A percentile compares a stretch with the other conserved stretches of the same genome.
These are phyloP conservation scores for Blepharisma undulans DNA, from an alignment of 169 alveolate species.

Conservation along the genomic window DNA sequence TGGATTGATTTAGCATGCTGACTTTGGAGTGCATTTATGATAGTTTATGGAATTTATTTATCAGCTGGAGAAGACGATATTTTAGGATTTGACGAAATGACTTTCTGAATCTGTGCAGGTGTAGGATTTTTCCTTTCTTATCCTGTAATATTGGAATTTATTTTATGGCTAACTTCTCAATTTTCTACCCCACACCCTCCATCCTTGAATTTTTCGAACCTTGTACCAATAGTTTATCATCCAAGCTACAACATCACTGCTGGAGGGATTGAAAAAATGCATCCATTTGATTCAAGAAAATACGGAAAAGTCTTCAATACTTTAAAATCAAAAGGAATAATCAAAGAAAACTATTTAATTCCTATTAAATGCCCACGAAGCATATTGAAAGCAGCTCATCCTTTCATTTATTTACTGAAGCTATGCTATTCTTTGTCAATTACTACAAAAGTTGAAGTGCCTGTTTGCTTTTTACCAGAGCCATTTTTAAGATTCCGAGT, in stretches of 20 bases:
- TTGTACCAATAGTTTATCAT: conserved; percentile 60
- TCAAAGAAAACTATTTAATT: not conserved
- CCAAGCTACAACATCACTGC: conserved; percentile 70
- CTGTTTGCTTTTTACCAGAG: conserved; percentile 67
- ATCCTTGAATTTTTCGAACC: not conserved
- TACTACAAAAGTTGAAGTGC: conserved; percentile 65
- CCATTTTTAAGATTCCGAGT: conserved; percentile 59
- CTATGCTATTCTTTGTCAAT: conserved; percentile 48
- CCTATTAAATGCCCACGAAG: conserved; percentile 18
- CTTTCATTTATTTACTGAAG: conserved; percentile 42
- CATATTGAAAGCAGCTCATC: conserved; percentile 32
- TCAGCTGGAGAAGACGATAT: not conserved
- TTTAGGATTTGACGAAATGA: not conserved
- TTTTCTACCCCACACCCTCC: not conserved
- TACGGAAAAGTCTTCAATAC: conserved; percentile 57
- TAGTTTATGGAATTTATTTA: not conserved
- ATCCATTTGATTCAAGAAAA: conserved; percentile 81
- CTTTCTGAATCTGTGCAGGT: not conserved
- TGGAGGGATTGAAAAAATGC: conserved; percentile 75
- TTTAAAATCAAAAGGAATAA: conserved; percentile 22
- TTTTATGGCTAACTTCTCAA: not conserved
- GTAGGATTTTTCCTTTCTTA: not conserved
- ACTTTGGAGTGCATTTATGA: not conserved
- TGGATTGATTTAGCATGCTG: not conserved
- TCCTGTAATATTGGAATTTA: not conserved